Conservation (phyloP, 192 early-diverging fungal species). For the Radiomyces spectabilis region DNA sequence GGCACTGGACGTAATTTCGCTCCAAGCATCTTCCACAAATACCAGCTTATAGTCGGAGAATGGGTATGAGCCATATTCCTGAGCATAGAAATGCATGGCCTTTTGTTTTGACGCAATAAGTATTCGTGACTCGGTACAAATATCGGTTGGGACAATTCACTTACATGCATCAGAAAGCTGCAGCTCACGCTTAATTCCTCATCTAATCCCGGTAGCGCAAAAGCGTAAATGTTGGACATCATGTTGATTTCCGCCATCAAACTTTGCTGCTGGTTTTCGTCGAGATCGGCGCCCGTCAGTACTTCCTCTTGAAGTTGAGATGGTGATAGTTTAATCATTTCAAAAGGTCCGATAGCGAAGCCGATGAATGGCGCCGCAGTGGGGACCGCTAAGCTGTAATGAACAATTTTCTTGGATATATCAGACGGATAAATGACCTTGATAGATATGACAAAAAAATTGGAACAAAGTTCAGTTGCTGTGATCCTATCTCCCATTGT, state of each 20-base stretch:
- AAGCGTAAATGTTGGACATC: conserved; percentile 54
- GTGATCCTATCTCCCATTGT: not conserved
- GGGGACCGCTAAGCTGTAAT: conserved; percentile 60
- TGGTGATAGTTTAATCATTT: conserved; percentile 32
- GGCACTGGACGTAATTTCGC: conserved; percentile 64
- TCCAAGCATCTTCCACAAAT: conserved; percentile 73
- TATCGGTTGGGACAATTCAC: not conserved
- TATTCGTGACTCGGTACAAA: conserved; percentile 2
- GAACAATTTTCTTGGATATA: conserved; percentile 49
- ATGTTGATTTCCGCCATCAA: conserved; percentile 30
- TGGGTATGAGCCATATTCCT: conserved; percentile 85
- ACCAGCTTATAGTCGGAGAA: conserved; percentile 81
- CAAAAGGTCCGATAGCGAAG: conserved; percentile 66
- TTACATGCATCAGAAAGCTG: conserved; percentile 50
- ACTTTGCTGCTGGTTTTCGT: conserved; percentile 25
- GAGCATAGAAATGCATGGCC: conserved; percentile 79
- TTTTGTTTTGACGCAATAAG: conserved; percentile 25
- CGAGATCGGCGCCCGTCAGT: conserved; percentile 19
- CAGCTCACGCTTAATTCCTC: conserved; percentile 59
- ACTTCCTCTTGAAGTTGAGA: conserved; percentile 25
- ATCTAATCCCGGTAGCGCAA: conserved; percentile 53
- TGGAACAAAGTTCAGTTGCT: not conserved
- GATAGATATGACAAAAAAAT: not conserved
- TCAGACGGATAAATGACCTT: conserved; percentile 55
- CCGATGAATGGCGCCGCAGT: conserved; percentile 65